Percentiles rank a stretch among this genome's conserved stretches.
These are phyloP conservation scores for Wickerhamiella azymoides DNA, from an alignment of 805 yeast species.

Conservation along the genomic window DNA sequence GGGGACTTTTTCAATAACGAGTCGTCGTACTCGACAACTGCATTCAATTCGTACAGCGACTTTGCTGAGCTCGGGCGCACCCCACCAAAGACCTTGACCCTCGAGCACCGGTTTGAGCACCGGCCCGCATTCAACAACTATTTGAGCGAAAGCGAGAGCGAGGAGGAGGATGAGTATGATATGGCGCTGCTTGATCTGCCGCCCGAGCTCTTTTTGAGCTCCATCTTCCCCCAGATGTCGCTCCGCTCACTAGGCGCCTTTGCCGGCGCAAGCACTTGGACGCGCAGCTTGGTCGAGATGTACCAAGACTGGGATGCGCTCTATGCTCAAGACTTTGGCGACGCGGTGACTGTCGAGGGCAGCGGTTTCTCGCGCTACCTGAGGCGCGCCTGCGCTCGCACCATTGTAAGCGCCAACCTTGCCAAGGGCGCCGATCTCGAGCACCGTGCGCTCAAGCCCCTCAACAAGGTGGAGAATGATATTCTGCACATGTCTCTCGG, in stretches of 20 bases:
- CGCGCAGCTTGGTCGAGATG: neutral
- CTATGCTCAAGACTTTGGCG: constrained; percentile 1
- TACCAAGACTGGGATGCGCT: constrained; percentile 3
- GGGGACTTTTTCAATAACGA: neutral
- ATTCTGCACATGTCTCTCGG: constrained; percentile 2
- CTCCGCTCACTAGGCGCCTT: neutral
- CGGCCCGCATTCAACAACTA: neutral
- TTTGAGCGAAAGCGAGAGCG: constrained; percentile 2
- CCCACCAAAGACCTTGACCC: constrained; percentile 1
- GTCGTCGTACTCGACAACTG: neutral
- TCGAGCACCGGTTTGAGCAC: constrained; percentile 1
- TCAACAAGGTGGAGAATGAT: neutral
- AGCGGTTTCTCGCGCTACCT: constrained; percentile 4
- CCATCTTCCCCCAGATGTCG: constrained; percentile 5
- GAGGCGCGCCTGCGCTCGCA: neutral
- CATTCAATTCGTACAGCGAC: constrained; percentile 1
- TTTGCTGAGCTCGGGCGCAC: neutral
- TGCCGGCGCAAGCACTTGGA: neutral
- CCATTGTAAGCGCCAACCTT: neutral
- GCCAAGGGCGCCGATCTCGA: constrained; percentile 2
- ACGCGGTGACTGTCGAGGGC: neutral
- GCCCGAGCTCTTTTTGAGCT: neutral
- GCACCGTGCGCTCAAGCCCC: neutral
- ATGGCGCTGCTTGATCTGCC: constrained; percentile 1
- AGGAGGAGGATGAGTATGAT: neutral